Evolutionary conservation across 345 rosid genomes (phyloP), one percentile per base, ranked within the genome.

Genomic region (Aegle marmelos): DNA sequence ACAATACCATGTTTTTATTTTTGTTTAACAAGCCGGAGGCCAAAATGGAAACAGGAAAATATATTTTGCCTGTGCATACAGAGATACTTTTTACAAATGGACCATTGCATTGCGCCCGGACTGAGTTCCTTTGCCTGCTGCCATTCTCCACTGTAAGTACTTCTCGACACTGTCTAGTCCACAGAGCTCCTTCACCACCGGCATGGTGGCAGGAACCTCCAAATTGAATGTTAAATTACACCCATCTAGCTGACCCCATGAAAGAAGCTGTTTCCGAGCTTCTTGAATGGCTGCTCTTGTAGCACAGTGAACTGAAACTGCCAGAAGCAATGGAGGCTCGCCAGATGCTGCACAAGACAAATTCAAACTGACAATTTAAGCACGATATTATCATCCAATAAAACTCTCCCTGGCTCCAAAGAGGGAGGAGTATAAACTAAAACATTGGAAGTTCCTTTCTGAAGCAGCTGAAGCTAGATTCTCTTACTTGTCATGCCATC

Each of bases 261-360:
- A 80, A 25, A 10, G 67, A 58, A 88, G 84, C 81, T 93, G 98
- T 68, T 80, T 58, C 73, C 92, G 82, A 25, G 98, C 98, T 74
- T 91, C 98, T 80, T 30, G 57, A 72, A 95, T 87, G 27, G 98
- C 98, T 39, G 88, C 87, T 82, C 93, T 88, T 41, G 92, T 78
- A 28, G 98, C 98, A 83, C 97, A 90, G 85, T 95, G 94, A 78
- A 93, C 92, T 33, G 98, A 91, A 45, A 86, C 94, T 14, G 98
- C 97, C 14, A 95, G 85, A 72, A 92, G 91, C 50, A 93, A 76
- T 9, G 98, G 98, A 5, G 98, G 98, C 88, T 95, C 98, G 1
- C 98, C 98, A 0, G 94, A 95, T 45, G 98, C 98, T 95, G 85
- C 85, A 82, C 27, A 17, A 66, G 39, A 65, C 66, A 30, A 19